These are phyloP conservation scores for Chrysosporium queenslandicum DNA, from an alignment of 2,329 filamentous ascomycete species.

Conservation along the genomic window DNA sequence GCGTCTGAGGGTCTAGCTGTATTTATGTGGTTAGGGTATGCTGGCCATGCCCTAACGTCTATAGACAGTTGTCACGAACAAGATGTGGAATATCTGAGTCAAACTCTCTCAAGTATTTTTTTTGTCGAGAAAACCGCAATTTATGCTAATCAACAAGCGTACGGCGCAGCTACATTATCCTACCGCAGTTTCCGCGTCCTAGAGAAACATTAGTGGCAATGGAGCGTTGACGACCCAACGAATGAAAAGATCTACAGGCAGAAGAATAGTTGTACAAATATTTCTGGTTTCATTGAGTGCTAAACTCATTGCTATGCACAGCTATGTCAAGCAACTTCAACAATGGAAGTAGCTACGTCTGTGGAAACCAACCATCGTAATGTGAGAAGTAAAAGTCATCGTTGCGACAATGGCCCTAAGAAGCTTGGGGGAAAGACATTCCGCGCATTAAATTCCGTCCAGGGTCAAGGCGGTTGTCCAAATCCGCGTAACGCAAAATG, in stretches of 20 bases:
- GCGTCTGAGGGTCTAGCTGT: not conserved
- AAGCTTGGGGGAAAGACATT: conserved; percentile 27
- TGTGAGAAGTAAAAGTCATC: conserved; percentile 1
- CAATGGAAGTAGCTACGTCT: not conserved
- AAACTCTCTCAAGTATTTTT: too few relatives aligned
- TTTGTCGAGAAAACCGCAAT: too few relatives aligned
- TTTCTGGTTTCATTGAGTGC: not conserved
- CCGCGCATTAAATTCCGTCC: conserved; percentile 28
- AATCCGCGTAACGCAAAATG: conserved; percentile 41
- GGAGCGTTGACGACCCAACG: too few relatives aligned
- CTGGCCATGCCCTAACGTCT: not conserved
- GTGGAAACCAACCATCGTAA: conserved; percentile 3
- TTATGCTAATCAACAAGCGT: too few relatives aligned
- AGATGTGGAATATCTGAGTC: too few relatives aligned
- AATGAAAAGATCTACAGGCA: too few relatives aligned
- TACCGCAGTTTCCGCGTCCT: too few relatives aligned
- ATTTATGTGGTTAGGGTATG: not conserved
- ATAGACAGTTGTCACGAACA: too few relatives aligned
- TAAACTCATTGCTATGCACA: not conserved
- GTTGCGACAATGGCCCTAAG: conserved; percentile 10
- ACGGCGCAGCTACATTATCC: too few relatives aligned
- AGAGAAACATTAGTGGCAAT: too few relatives aligned
- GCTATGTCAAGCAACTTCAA: not conserved
- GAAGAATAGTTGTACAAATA: not conserved
- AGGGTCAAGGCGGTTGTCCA: conserved; percentile 40